Percentiles rank a stretch among this genome's conserved stretches.
Evolutionary conservation across 1,139 yeast species (phyloP).

Genomic region (Geotrichum candidum): DNA sequence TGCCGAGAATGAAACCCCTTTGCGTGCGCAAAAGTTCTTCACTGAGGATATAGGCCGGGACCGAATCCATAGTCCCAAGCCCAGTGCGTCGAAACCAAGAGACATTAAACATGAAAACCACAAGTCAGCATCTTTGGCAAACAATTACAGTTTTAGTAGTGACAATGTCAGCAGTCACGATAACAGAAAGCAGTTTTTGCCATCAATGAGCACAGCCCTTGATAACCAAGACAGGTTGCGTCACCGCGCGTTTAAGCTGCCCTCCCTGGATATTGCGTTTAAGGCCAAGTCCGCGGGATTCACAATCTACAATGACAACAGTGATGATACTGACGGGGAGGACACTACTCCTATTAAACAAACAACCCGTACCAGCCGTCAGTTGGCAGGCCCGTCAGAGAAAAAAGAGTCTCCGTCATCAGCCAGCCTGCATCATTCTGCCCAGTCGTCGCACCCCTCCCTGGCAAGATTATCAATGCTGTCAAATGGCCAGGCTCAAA

Average conservation of each 20-base stretch:
- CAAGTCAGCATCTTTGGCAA: not conserved
- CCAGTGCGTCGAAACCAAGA: not conserved
- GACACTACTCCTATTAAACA: not conserved
- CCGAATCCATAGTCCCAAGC: slow-evolving; percentile 2
- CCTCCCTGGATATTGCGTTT: not conserved
- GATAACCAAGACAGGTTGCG: not conserved
- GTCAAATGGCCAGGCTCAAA: slow-evolving; percentile 35
- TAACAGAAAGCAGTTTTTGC: not conserved
- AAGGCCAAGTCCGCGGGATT: not conserved
- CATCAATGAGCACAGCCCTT: not conserved
- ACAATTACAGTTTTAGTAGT: not conserved
- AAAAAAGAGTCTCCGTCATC: not conserved
- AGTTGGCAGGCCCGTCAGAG: not conserved
- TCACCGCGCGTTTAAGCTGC: not conserved
- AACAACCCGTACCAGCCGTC: not conserved
- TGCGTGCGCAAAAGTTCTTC: slow-evolving; percentile 3
- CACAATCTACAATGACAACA: not conserved
- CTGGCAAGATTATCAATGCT: slow-evolving; percentile 32
- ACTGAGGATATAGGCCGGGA: slow-evolving; percentile 3
- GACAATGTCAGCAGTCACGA: not conserved
- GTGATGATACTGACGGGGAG: slow-evolving; percentile 9
- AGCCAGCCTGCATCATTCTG: not conserved
- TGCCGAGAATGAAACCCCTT: not conserved
- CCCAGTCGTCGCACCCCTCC: slow-evolving; percentile 7
- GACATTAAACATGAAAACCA: not conserved